These are phyloP conservation scores for Daldinia caldariorum DNA, from an alignment of 495 filamentous ascomycete genomes.

Conservation along the genomic window DNA sequence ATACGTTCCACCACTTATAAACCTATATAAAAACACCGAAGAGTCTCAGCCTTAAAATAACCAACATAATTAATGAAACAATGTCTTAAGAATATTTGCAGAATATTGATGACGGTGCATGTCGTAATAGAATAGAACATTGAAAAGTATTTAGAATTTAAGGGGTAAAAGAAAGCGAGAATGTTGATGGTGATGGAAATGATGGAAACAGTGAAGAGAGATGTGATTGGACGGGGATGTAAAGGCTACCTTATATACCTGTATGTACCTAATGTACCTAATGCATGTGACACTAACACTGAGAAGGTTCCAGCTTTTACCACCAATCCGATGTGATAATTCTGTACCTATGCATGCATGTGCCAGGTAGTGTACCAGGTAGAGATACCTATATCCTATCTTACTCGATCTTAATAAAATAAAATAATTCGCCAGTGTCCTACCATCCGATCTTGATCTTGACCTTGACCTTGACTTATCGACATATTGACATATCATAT, in stretches of 20 bases:
- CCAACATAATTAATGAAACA: slow-evolving; percentile 29
- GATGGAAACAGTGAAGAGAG: slow-evolving; percentile 29
- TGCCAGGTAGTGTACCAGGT: neutral
- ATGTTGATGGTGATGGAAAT: slow-evolving; percentile 15
- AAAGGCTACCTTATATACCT: too few species aligned
- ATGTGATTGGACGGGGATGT: slow-evolving; percentile 17
- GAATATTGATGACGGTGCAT: slow-evolving; percentile 35
- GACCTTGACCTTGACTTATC: too few species aligned
- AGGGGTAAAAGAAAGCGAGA: slow-evolving; percentile 19
- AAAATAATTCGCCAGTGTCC: neutral
- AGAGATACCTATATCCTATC: too few species aligned
- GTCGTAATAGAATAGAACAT: slow-evolving; percentile 2
- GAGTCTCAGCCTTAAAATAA: slow-evolving; percentile 24
- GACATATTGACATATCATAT: neutral
- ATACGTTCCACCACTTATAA: neutral
- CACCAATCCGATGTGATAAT: slow-evolving; percentile 16
- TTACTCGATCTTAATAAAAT: too few species aligned
- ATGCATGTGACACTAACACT: slow-evolving; percentile 24
- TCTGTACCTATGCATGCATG: slow-evolving; percentile 3
- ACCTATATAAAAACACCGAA: slow-evolving; percentile 3
- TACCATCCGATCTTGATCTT: slow-evolving; percentile 7
- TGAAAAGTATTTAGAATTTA: slow-evolving; percentile 31
- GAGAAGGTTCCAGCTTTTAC: neutral
- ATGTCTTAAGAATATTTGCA: slow-evolving; percentile 37
- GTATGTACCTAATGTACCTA: too few species aligned